Evolutionary conservation across 169 alveolate species (phyloP).

Genomic region (Cryptosporidium sp.): DNA sequence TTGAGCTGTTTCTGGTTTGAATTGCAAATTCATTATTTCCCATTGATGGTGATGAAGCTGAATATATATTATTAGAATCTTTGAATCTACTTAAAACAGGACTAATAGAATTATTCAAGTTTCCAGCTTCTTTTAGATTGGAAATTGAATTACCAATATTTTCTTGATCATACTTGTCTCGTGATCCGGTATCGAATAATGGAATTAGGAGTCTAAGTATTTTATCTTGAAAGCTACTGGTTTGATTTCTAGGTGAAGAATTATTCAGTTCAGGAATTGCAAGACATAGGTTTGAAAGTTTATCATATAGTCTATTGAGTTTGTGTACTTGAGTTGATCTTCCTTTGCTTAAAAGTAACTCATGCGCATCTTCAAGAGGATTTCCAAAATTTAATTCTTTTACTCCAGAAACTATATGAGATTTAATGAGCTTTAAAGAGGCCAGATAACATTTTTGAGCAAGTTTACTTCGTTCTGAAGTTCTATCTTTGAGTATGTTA

Average conservation of each 20-base stretch:
- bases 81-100: conserved; percentile 23
- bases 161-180: neutral
- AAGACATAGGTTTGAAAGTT: conserved; percentile 17
- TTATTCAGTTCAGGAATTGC: conserved; percentile 46
- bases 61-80: neutral
- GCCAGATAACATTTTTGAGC: conserved; percentile 52
- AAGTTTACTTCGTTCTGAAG: conserved; percentile 5
- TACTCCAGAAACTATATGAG: conserved; percentile 65
- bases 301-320: conserved; percentile 36
- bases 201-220: conserved; percentile 33
- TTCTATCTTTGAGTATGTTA: neutral
- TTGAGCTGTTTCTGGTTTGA: neutral
- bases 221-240: conserved; percentile 12
- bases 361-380: conserved; percentile 66
- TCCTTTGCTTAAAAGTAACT: conserved; percentile 20
- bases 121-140: neutral
- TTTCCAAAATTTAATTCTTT: conserved; percentile 18
- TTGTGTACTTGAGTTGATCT: conserved; percentile 55
- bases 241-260: neutral
- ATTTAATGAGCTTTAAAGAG: conserved; percentile 36
- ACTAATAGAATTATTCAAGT: neutral
- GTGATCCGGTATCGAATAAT: conserved; percentile 30
- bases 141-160: neutral
- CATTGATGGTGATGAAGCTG: neutral
- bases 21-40: neutral